Percentiles rank a stretch among this genome's conserved stretches.
phyloP scores from a whole-genome alignment of 2,329 filamentous ascomycete genomes.

The Pseudocercospora musae region DNA sequence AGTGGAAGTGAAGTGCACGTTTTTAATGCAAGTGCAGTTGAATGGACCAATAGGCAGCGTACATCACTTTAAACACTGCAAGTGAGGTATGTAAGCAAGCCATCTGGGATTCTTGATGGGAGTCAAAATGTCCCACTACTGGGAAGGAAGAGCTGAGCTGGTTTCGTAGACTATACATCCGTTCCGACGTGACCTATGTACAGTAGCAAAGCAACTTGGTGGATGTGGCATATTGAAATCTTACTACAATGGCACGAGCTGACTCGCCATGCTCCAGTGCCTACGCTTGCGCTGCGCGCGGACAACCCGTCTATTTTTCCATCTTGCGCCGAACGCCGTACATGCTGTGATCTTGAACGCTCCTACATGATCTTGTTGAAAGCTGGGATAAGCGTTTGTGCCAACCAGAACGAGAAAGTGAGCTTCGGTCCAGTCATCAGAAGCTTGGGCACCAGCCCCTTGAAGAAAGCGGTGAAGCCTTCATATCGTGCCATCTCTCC shows the following conservation, averaged over 20 bases:
- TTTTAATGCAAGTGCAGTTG: not conserved
- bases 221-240: not conserved
- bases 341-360: not conserved
- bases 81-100: not conserved
- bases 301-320: slow-evolving; percentile 1
- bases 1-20: not conserved
- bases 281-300: slow-evolving; percentile 1
- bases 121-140: not conserved
- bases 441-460: slow-evolving; percentile 93
- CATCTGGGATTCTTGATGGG: not conserved
- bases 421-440: slow-evolving; percentile 99
- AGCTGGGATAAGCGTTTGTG: slow-evolving; percentile 93
- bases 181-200: not conserved
- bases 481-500: slow-evolving; percentile 91
- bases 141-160: not conserved
- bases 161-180: slow-evolving; percentile 2
- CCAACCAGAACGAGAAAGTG: slow-evolving; percentile 99
- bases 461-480: slow-evolving; percentile 86
- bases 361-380: slow-evolving; percentile 68
- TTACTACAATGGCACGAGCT: not conserved
- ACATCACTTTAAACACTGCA: not conserved
- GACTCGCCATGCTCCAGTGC: not conserved
- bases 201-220: not conserved
- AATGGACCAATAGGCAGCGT: not conserved
- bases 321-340: slow-evolving; percentile 14